Conservation (phyloP, 2,329 filamentous ascomycete species). For the Calonectria ilicicola region DNA sequence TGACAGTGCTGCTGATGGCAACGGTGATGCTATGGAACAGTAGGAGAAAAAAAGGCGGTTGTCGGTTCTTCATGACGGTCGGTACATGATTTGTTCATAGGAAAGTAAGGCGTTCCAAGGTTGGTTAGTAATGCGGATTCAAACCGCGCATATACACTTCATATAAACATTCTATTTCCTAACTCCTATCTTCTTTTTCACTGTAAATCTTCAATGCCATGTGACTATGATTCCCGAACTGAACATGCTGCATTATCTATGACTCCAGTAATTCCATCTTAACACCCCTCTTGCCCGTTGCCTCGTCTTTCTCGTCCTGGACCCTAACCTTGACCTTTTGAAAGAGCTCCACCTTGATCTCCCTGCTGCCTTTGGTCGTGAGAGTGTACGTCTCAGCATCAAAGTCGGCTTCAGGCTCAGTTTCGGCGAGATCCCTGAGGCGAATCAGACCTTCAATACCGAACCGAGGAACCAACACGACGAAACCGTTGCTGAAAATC, state of each 20-base stretch:
- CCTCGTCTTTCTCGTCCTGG: slow-evolving; percentile 92
- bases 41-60: slow-evolving; percentile 42
- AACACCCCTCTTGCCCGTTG: slow-evolving; percentile 94
- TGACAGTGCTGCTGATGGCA: slow-evolving; percentile 45
- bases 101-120: slow-evolving; percentile 50
- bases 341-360: slow-evolving; percentile 82
- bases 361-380: slow-evolving; percentile 66
- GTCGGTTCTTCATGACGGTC: slow-evolving; percentile 38
- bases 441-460: slow-evolving; percentile 94
- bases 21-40: slow-evolving; percentile 65
- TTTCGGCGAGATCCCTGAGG: slow-evolving; percentile 82
- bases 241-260: slow-evolving; percentile 14
- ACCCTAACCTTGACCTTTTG: slow-evolving; percentile 91
- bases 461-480: slow-evolving; percentile 95
- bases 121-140: slow-evolving; percentile 45
- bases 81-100: slow-evolving; percentile 43
- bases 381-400: slow-evolving; percentile 89
- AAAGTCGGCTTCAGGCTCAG: slow-evolving; percentile 83
- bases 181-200: slow-evolving; percentile 32
- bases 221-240: neutral
- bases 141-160: slow-evolving; percentile 44
- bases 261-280: slow-evolving; percentile 75
- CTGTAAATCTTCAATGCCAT: slow-evolving; percentile 30
- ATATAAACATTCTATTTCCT: slow-evolving; percentile 39
- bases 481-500: slow-evolving; percentile 96